Evolutionary conservation across 2,329 filamentous ascomycete genomes (phyloP), one percentile per base, ranked within the genome.

Genomic region (Aureobasidium subglaciale): DNA sequence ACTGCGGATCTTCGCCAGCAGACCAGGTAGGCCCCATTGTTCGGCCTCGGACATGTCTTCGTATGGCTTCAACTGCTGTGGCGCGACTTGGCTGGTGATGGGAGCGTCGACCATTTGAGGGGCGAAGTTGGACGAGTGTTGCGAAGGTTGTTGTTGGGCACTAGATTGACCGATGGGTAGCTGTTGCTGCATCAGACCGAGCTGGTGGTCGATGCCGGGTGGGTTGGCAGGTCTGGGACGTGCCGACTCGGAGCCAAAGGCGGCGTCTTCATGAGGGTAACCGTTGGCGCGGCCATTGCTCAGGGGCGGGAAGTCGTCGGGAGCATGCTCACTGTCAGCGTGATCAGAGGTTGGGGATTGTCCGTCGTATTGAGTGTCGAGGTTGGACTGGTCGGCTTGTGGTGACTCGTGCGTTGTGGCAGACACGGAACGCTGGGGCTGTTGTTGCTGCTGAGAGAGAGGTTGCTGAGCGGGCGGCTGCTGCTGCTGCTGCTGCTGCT

Each of bases 261-360:
- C 46, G 48, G 49, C 56, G 38, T 60, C 59, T 15, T 60, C 58
- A 43, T 53, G 59, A 6, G 37, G 41, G n/a, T 48, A 43, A 4
- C 54, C 49, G n/a, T 57, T 56, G 4, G 25, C 27, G 34, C 53
- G 79, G 45, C 72, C 71, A 43, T 75, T 76, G 52, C 79, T 77
- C 46, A 84, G 67, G n/a, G 81, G 79, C 57, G 80, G 80, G 57
- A 83, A 84, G 54, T 83, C 81, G 15, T 83, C 80, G 60, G 80
- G 78, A 38, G 78, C 77, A 59, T 81, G 79, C 35, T 68, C 69
- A 37, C 71, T 70, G 20, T 72, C 72, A 50, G 75, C 73, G 48
- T 80, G 66, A 63, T 79, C 78, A 49, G 76, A 75, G 54, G 76
- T 76, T 34, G 78, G 76, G 45, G 72, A 73, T 64, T 81, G 78